phyloP scores from a whole-genome alignment of 2,329 filamentous ascomycete species.

The Ophiognomonia clavigignenti-juglandacearum region DNA sequence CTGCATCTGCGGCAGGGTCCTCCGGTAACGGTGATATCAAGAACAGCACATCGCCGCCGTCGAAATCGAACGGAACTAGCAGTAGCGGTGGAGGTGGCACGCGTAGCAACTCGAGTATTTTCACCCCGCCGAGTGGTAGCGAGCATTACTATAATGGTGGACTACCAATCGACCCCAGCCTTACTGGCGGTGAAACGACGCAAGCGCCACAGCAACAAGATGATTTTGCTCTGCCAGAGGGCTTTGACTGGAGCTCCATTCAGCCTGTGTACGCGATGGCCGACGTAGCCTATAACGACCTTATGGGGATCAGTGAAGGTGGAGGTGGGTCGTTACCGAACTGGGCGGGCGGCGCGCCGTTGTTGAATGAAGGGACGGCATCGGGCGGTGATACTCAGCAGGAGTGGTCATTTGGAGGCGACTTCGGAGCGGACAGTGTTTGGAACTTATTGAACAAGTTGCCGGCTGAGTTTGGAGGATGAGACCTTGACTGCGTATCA shows the following conservation, averaged over 20 bases:
- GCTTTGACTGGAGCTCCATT: conserved; percentile 46
- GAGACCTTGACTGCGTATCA: too few relatives aligned
- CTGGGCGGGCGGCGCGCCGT: conserved; percentile 15
- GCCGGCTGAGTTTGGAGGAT: conserved; percentile 4
- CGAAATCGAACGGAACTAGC: too few relatives aligned
- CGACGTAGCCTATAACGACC: conserved; percentile 53
- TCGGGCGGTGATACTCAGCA: conserved; percentile 10
- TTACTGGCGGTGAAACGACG: not conserved
- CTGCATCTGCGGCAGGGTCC: not conserved
- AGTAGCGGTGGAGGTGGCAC: too few relatives aligned
- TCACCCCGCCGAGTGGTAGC: conserved; percentile 5
- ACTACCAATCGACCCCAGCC: conserved; percentile 2
- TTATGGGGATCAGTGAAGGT: conserved; percentile 36
- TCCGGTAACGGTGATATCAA: too few relatives aligned
- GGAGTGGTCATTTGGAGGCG: conserved; percentile 21
- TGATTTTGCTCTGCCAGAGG: conserved; percentile 37
- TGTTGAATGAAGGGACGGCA: conserved; percentile 3
- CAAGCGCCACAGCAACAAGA: not conserved
- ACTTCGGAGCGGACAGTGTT: conserved; percentile 25
- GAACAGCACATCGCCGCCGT: too few relatives aligned
- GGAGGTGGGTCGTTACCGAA: conserved; percentile 18
- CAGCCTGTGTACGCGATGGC: conserved; percentile 53
- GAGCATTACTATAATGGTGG: not conserved
- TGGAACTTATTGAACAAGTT: conserved; percentile 27
- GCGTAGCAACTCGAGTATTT: conserved; percentile 1